Evolutionary conservation across 345 rosid genomes (phyloP).

Genomic region (Lepidium africanum): DNA sequence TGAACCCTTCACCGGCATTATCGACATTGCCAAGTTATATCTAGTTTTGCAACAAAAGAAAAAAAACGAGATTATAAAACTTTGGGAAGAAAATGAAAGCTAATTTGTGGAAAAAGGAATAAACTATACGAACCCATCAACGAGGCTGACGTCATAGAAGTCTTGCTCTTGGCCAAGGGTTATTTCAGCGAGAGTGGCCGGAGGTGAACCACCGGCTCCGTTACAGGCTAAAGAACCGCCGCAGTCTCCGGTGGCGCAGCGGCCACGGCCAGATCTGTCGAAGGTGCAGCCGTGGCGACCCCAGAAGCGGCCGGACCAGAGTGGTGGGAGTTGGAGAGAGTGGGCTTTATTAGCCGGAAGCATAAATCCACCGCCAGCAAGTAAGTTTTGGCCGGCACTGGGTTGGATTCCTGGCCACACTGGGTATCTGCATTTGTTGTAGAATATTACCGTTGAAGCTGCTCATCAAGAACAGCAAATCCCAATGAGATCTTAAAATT

Average conservation of each 20-base stretch:
- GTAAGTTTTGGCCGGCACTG: slow-evolving; percentile 61
- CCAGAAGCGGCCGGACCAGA: slow-evolving; percentile 98
- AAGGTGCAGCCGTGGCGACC: slow-evolving; percentile 91
- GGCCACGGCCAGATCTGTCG: slow-evolving; percentile 60
- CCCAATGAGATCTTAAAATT: background rate
- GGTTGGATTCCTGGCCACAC: slow-evolving; percentile 99
- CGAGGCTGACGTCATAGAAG: slow-evolving; percentile 93
- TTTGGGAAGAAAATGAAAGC: background rate
- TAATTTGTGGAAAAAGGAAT: background rate
- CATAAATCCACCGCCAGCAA: slow-evolving; percentile 80
- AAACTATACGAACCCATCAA: slow-evolving; percentile 42
- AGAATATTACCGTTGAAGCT: slow-evolving; percentile 52
- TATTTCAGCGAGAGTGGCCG: slow-evolving; percentile 88
- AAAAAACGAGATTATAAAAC: no score
- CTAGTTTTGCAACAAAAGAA: background rate
- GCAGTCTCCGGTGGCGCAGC: slow-evolving; percentile 85
- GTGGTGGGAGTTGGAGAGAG: slow-evolving; percentile 55
- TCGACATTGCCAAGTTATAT: slow-evolving; percentile 81
- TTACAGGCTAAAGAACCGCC: slow-evolving; percentile 76
- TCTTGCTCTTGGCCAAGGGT: slow-evolving; percentile 74
- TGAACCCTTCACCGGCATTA: slow-evolving; percentile 60
- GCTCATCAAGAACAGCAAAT: slow-evolving; percentile 11
- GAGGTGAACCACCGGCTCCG: slow-evolving; percentile 82
- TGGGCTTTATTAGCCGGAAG: slow-evolving; percentile 57
- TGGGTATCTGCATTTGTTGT: slow-evolving; percentile 74